phyloP scores from a whole-genome alignment of 2,329 filamentous ascomycete species.

The Pseudopithomyces maydicus region DNA sequence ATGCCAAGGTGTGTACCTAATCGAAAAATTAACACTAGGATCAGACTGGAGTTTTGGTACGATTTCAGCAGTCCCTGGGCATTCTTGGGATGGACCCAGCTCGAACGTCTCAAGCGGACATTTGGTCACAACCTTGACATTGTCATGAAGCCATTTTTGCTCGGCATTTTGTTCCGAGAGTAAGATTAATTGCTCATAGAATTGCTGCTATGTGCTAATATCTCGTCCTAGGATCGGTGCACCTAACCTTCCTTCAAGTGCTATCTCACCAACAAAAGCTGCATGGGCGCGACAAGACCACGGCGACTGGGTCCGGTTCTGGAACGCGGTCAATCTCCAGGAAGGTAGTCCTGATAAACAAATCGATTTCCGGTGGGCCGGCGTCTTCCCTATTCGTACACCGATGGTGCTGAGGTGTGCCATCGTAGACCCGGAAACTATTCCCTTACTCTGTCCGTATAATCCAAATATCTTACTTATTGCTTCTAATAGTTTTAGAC shows the following conservation, averaged over 20 bases:
- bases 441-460: constrained; percentile 31
- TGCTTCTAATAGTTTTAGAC: constrained; percentile 23
- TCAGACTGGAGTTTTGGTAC: constrained; percentile 40
- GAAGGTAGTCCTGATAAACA: constrained; percentile 26
- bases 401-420: constrained; percentile 38
- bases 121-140: constrained; percentile 34
- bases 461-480: background rate
- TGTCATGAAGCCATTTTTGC: constrained; percentile 38
- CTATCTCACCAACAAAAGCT: constrained; percentile 30
- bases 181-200: constrained; percentile 7
- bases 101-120: constrained; percentile 28
- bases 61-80: constrained; percentile 44
- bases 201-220: background rate
- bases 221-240: constrained; percentile 32
- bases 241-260: constrained; percentile 34
- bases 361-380: constrained; percentile 38
- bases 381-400: constrained; percentile 40
- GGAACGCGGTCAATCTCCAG: constrained; percentile 39
- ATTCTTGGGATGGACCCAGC: constrained; percentile 40
- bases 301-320: constrained; percentile 37
- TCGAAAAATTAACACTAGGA: constrained; percentile 11
- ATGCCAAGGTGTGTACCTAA: constrained; percentile 27
- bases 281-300: constrained; percentile 36
- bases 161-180: constrained; percentile 42
- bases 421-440: constrained; percentile 29